phyloP scores from a whole-genome alignment of 371 early-diverging fungal species.

The Lichtheimia hyalospora region DNA sequence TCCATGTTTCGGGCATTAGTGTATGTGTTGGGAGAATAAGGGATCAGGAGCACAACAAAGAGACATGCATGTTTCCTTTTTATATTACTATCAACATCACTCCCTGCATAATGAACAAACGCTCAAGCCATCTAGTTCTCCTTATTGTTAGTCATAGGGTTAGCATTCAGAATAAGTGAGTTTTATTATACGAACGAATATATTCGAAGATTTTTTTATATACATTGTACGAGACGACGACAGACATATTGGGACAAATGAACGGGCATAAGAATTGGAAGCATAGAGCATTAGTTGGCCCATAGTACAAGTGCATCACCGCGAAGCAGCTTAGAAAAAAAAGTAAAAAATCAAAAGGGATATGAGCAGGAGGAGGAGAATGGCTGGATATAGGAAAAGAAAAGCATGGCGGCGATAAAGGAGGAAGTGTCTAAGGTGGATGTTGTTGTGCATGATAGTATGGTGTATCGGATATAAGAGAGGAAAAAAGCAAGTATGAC shows the following conservation, averaged over 20 bases:
- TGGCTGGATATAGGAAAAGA: neutral
- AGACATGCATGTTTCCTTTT: neutral
- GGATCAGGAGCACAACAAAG: too few species aligned
- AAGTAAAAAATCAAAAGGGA: too few species aligned
- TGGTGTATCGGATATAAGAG: too few species aligned
- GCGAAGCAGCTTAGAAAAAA: constrained; percentile 8
- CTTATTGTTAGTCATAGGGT: too few species aligned
- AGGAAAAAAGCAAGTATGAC: too few species aligned
- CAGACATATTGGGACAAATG: constrained; percentile 1
- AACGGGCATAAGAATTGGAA: constrained; percentile 1
- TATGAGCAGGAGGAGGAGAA: neutral
- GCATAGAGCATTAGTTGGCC: constrained; percentile 1
- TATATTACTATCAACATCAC: neutral
- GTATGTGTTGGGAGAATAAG: too few species aligned
- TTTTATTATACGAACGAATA: too few species aligned
- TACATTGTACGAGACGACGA: constrained; percentile 9
- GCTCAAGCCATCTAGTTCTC: constrained; percentile 1
- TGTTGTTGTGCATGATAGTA: neutral
- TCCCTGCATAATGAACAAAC: constrained; percentile 1
- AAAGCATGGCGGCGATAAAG: neutral
- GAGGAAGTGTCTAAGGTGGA: neutral
- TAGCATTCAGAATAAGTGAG: too few species aligned
- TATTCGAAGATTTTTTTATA: constrained; percentile 10
- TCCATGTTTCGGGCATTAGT: too few species aligned
- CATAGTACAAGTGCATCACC: constrained; percentile 12